Base-by-base conservation (phyloP, 129 eudicot genomes). In the Tanacetum coccineum region DNA sequence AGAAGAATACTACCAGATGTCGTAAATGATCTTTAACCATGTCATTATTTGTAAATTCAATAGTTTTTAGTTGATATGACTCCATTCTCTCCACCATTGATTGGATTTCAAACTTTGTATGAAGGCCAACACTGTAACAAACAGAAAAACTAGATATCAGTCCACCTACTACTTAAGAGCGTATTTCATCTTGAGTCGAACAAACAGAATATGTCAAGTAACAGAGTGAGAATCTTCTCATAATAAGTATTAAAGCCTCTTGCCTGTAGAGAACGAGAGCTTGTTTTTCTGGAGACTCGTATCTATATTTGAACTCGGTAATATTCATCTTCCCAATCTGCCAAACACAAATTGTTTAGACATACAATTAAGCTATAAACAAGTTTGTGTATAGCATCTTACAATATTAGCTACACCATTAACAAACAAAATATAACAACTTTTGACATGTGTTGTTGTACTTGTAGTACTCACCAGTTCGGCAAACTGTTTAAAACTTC, bases 21-120 rank as follows among this genome's bases (percentile, higher is more conserved):
- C 97, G 83, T 64, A 94, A 62, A 81, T 94, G 99, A 78, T 89
- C 99, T 76, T 94, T 89, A 78, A 89, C 99, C 84, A 94, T 70
- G 78, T 94, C 97, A 74, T 87, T 87, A 47, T 81, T 78, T 42
- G 97, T 94, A 57, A 89, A 84, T 71, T 94, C 83, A 18, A 85
- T 79, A 66, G 97, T 94, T 71, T 74, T 82, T 73, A 94, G 94
- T 61, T 79, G 72, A 77, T 90, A 70, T 62, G 85, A 82, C 77
- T 82, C 79, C 99, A 94, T 78, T 57, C 94, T 84, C 49, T 75
- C 85, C 70, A 82, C 72, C 99, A 94, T 94, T 48, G 82, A 84
- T 68, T 84, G 85, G 59, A 94, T 94, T 78, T 94, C 97, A 59
- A 68, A 71, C 69, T 75, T 77, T 52, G 85, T 94, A 81, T 89